Percentiles rank a stretch among this genome's conserved stretches.
Conservation (phyloP, 192 early-diverging fungal species). For the Podila epigama region DNA sequence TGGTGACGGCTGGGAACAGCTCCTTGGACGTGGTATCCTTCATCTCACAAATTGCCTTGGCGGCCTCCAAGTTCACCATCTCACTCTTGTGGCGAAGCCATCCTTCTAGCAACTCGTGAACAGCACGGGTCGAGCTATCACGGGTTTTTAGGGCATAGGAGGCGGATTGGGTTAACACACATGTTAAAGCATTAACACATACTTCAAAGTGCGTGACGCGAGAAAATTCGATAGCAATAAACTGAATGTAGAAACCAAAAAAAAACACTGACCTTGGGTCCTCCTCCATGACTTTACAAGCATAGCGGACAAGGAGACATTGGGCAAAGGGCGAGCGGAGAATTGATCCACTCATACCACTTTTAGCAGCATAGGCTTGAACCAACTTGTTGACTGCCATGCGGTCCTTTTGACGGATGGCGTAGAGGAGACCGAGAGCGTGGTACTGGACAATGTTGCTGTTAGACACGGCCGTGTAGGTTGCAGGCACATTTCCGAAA, state of each 20-base stretch:
- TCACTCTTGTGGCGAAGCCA: conserved; percentile 96
- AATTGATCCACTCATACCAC: conserved; percentile 54
- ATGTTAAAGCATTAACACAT: too few species aligned
- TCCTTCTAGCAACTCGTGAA: conserved; percentile 88
- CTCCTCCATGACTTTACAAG: conserved; percentile 85
- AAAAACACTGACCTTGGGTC: conserved; percentile 62
- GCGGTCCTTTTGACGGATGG: conserved; percentile 94
- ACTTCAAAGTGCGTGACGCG: too few species aligned
- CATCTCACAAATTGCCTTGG: conserved; percentile 94
- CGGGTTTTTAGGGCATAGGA: too few species aligned
- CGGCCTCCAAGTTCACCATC: conserved; percentile 98
- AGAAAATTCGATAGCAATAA: neutral
- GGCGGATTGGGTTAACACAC: neutral
- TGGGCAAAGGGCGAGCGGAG: conserved; percentile 88
- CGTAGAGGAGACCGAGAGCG: conserved; percentile 94
- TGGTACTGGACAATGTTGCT: conserved; percentile 97
- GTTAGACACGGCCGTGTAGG: conserved; percentile 58
- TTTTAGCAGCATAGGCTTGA: conserved; percentile 78
- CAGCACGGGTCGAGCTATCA: conserved; percentile 62
- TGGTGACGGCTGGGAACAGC: conserved; percentile 91
- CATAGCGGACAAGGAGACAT: conserved; percentile 93
- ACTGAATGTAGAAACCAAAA: neutral
- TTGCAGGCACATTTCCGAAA: conserved; percentile 51
- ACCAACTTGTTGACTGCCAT: conserved; percentile 99
- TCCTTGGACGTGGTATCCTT: conserved; percentile 83